Evolutionary conservation across 225 moss, liverwort and hornwort species (phyloP).

Genomic region (Asterella californica): DNA sequence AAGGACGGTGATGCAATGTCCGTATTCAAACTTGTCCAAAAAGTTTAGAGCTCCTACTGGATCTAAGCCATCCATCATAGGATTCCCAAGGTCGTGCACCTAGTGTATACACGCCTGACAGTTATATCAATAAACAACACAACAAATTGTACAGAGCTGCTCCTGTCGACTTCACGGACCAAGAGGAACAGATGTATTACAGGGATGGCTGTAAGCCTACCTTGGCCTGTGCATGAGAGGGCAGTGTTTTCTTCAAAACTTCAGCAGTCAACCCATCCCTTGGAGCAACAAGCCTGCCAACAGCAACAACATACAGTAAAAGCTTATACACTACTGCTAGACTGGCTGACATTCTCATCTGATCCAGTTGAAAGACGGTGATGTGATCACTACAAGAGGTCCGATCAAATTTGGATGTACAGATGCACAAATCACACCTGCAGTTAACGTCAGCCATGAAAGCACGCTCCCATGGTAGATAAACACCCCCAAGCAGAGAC

Average conservation of each 20-base stretch:
- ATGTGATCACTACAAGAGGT: constrained; percentile 13
- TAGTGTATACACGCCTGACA: constrained; percentile 34
- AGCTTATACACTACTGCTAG: constrained; percentile 1
- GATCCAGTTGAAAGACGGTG: not conserved
- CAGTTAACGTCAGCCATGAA: constrained; percentile 72
- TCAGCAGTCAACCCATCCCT: constrained; percentile 78
- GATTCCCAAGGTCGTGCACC: constrained; percentile 81
- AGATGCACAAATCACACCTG: constrained; percentile 52
- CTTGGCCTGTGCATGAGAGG: constrained; percentile 49
- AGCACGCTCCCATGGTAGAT: constrained; percentile 91
- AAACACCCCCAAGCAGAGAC: constrained; percentile 60
- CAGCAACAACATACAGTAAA: constrained; percentile 7
- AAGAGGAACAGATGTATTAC: not conserved
- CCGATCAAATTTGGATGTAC: not conserved
- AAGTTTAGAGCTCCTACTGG: constrained; percentile 62
- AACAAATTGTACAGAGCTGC: not conserved
- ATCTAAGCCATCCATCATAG: constrained; percentile 88
- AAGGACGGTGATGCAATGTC: constrained; percentile 64
- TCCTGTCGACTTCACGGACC: not conserved
- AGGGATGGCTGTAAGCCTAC: constrained; percentile 29
- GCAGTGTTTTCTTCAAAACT: constrained; percentile 54
- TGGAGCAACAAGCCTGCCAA: constrained; percentile 75
- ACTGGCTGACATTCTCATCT: not conserved
- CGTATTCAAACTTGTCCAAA: constrained; percentile 47
- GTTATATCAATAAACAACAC: not conserved